phyloP scores from a whole-genome alignment of 2,329 filamentous ascomycete species.

The Fusarium abutilonis region DNA sequence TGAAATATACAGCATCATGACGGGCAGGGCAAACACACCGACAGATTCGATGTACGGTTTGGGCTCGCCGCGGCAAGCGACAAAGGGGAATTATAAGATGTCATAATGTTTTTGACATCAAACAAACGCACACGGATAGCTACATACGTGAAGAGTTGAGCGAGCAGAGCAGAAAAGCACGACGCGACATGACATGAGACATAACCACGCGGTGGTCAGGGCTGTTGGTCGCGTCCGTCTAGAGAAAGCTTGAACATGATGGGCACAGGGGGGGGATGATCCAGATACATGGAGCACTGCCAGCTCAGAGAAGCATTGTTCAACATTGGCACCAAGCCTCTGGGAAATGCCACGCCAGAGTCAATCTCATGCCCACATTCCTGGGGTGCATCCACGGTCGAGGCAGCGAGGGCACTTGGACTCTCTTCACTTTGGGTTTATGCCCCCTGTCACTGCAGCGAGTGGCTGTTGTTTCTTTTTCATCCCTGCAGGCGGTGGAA shows the following conservation, averaged over 20 bases:
- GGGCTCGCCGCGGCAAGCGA: conserved; percentile 31
- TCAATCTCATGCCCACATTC: conserved; percentile 31
- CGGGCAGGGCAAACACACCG: conserved; percentile 24
- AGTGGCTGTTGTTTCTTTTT: conserved; percentile 27
- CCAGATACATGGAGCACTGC: conserved; percentile 19
- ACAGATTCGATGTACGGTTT: conserved; percentile 30
- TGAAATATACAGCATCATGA: conserved; percentile 27
- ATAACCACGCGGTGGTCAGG: conserved; percentile 25
- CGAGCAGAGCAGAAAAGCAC: conserved; percentile 23
- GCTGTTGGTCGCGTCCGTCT: conserved; percentile 29
- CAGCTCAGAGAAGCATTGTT: conserved; percentile 8
- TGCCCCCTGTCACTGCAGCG: conserved; percentile 19
- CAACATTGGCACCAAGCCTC: conserved; percentile 18
- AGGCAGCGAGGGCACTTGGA: conserved; percentile 15
- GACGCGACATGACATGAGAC: conserved; percentile 31
- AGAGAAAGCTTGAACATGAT: conserved; percentile 34
- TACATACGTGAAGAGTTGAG: neutral
- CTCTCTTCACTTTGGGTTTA: conserved; percentile 15
- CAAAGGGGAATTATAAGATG: conserved; percentile 27
- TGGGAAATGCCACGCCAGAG: conserved; percentile 26
- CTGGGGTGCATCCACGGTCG: conserved; percentile 27
- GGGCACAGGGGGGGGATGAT: conserved; percentile 30
- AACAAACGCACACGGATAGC: conserved; percentile 3
- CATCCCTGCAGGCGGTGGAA: conserved; percentile 28
- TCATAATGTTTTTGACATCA: conserved; percentile 27